Conservation (phyloP, 345 rosid genomes). For the Passiflora organensis region DNA sequence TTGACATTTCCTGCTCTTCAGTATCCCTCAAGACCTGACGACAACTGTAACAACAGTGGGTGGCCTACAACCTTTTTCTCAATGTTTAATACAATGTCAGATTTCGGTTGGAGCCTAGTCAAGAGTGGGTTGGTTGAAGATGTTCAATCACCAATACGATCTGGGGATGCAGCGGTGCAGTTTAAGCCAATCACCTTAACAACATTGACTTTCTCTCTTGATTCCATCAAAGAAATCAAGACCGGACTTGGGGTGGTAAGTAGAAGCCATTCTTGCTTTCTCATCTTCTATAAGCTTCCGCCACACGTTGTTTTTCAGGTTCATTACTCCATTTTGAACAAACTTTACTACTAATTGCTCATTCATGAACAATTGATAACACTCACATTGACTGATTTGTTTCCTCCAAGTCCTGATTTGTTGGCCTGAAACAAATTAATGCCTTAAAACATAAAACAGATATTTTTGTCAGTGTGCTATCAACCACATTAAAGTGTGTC, state of each 20-base stretch:
- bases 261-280: no score
- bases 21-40: not conserved
- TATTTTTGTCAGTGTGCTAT: no score
- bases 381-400: no score
- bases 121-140: conserved; percentile 41
- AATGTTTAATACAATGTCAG: conserved; percentile 21
- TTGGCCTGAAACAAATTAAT: no score
- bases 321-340: no score
- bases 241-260: conserved; percentile 28
- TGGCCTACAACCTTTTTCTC: conserved; percentile 10
- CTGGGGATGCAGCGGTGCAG: conserved; percentile 25
- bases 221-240: conserved; percentile 33
- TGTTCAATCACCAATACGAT: conserved; percentile 27
- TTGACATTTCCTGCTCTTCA: conserved; percentile 35
- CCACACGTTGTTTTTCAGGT: no score
- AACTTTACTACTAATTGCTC: no score
- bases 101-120: conserved; percentile 37
- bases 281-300: no score
- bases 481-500: no score
- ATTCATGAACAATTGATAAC: no score
- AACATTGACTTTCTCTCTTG: conserved; percentile 30
- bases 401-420: no score
- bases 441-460: no score
- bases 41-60: not conserved
- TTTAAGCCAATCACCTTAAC: conserved; percentile 22